phyloP scores from a whole-genome alignment of 495 filamentous ascomycete genomes.

The Xylaria scruposa region DNA sequence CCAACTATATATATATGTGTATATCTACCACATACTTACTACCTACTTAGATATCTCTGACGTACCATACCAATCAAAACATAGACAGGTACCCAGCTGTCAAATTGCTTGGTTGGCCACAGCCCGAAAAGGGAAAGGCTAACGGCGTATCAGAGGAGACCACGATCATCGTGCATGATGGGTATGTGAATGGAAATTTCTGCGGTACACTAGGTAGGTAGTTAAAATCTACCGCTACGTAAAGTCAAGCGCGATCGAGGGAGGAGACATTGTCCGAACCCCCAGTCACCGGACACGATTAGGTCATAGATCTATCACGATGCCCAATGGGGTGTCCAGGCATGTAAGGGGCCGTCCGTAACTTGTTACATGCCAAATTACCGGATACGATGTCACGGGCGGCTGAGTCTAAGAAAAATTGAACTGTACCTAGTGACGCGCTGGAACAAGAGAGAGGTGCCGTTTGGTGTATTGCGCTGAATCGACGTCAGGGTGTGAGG shows the following conservation, averaged over 20 bases:
- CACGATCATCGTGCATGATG: conserved; percentile 15
- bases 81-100: background rate
- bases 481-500: conserved; percentile 11
- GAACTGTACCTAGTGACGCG: conserved; percentile 8
- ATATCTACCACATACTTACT: too few relatives aligned
- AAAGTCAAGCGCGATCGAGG: background rate
- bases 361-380: background rate
- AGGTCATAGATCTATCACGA: conserved; percentile 17
- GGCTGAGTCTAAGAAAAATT: background rate
- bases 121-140: conserved; percentile 7
- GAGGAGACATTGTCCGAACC: background rate
- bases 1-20: background rate
- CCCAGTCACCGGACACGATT: conserved; percentile 3
- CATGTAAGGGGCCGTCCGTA: background rate
- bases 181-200: conserved; percentile 2
- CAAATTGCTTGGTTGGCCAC: background rate
- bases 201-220: background rate
- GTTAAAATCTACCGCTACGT: background rate
- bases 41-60: conserved; percentile 10
- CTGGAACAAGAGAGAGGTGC: conserved; percentile 2
- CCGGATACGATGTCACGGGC: conserved; percentile 8
- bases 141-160: conserved; percentile 27
- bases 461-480: conserved; percentile 4
- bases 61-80: conserved; percentile 13
- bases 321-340: too few relatives aligned